phyloP scores from a whole-genome alignment of 345 rosid species.

The Euclidium syriacum region DNA sequence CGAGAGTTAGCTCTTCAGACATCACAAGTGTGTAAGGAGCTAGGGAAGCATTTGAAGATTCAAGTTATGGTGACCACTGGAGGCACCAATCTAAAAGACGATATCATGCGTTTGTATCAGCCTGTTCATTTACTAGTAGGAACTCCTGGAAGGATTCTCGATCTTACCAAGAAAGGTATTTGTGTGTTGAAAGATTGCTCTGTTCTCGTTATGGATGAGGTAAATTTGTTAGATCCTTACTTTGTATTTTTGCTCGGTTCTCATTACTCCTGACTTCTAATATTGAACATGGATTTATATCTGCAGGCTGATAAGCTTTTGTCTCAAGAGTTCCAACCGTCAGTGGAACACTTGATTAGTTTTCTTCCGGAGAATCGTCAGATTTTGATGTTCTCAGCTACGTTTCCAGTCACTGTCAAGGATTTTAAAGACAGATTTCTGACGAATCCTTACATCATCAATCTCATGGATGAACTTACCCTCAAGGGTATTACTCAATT shows the following conservation, averaged over 20 bases:
- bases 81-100: constrained; percentile 92
- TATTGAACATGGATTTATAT: constrained; percentile 19
- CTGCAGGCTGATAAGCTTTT: constrained; percentile 85
- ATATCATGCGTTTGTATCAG: constrained; percentile 91
- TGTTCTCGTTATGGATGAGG: constrained; percentile 96
- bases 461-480: constrained; percentile 95
- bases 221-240: constrained; percentile 10
- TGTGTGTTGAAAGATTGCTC: constrained; percentile 85
- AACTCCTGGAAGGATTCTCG: constrained; percentile 88
- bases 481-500: constrained; percentile 88
- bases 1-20: constrained; percentile 93
- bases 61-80: constrained; percentile 97
- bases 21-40: constrained; percentile 92
- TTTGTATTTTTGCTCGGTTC: background rate
- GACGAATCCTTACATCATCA: constrained; percentile 71
- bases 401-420: constrained; percentile 91
- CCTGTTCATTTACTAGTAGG: constrained; percentile 92
- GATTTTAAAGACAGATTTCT: constrained; percentile 82
- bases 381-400: constrained; percentile 88
- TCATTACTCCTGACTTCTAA: constrained; percentile 11
- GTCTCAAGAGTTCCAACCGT: constrained; percentile 93
- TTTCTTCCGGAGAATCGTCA: constrained; percentile 74
- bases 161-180: constrained; percentile 87
- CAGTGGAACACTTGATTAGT: constrained; percentile 74
- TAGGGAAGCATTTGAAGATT: constrained; percentile 81